A percentile compares a stretch with the other conserved stretches of the same genome.
Conservation (phyloP, 169 alveolate genomes). For the Cryptosporidium meleagridis region DNA sequence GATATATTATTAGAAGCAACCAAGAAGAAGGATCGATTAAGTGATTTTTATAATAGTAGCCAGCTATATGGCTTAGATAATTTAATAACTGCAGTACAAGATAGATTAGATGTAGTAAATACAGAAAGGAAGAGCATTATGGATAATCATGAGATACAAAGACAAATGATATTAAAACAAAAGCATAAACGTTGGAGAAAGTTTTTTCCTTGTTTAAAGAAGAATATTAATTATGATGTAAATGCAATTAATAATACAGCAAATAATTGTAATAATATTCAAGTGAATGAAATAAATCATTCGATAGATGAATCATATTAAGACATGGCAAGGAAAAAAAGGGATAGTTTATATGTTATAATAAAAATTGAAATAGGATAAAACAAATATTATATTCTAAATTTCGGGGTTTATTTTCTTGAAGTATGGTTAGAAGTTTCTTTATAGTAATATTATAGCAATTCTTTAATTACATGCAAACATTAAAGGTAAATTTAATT, state of each 20-base stretch:
- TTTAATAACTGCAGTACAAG: slow-evolving; percentile 31
- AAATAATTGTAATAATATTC: background rate
- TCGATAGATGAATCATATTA: slow-evolving; percentile 8
- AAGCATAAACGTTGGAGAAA: slow-evolving; percentile 53
- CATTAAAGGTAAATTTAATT: background rate
- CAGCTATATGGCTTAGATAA: slow-evolving; percentile 36
- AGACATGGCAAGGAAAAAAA: background rate
- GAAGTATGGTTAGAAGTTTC: too few species aligned
- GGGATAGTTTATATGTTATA: too few species aligned
- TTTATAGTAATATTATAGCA: too few species aligned
- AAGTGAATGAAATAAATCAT: background rate
- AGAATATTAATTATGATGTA: background rate
- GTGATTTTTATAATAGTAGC: slow-evolving; percentile 35
- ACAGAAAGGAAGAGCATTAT: slow-evolving; percentile 54
- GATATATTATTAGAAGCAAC: slow-evolving; percentile 70
- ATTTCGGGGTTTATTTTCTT: too few species aligned
- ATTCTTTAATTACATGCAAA: background rate
- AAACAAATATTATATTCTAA: too few species aligned
- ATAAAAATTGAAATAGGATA: too few species aligned
- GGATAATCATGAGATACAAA: slow-evolving; percentile 70
- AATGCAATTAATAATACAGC: background rate
- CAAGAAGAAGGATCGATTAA: slow-evolving; percentile 66
- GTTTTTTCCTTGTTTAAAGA: slow-evolving; percentile 52
- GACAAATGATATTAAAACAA: slow-evolving; percentile 36
- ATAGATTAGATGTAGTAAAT: slow-evolving; percentile 52